phyloP scores from a whole-genome alignment of 176 grass and related monocot genomes.

The Aegilops longissima region DNA sequence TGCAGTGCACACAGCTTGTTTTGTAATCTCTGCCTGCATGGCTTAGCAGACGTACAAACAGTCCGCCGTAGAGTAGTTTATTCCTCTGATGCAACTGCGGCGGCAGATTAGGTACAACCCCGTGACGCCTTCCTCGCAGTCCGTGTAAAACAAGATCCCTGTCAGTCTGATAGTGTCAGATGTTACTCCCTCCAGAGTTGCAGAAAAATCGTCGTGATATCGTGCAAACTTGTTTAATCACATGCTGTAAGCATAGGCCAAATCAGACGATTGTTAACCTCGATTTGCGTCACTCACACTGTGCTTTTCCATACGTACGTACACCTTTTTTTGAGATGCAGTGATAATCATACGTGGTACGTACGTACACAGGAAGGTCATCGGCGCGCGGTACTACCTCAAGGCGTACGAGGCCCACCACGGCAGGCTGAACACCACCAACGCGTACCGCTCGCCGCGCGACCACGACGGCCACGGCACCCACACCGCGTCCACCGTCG shows the following conservation, averaged over 20 bases:
- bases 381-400: conserved; percentile 88
- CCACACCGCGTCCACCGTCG: conserved; percentile 84
- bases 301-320: neutral
- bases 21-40: neutral
- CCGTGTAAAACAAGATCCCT: conserved; percentile 7
- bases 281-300: too few relatives aligned
- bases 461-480: conserved; percentile 96
- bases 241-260: neutral
- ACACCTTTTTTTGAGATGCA: too few relatives aligned
- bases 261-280: neutral
- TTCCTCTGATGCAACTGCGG: neutral
- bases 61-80: neutral
- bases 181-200: conserved; percentile 13
- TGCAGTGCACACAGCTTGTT: neutral
- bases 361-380: conserved; percentile 60
- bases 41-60: conserved; percentile 12
- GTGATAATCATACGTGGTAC: neutral
- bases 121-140: conserved; percentile 19
- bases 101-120: neutral
- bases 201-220: neutral
- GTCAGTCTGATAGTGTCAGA: neutral
- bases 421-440: conserved; percentile 52
- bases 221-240: neutral
- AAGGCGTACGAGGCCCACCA: conserved; percentile 71
- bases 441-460: conserved; percentile 71